Conservation (phyloP, 805 yeast species). For the Candida tibetensis region DNA sequence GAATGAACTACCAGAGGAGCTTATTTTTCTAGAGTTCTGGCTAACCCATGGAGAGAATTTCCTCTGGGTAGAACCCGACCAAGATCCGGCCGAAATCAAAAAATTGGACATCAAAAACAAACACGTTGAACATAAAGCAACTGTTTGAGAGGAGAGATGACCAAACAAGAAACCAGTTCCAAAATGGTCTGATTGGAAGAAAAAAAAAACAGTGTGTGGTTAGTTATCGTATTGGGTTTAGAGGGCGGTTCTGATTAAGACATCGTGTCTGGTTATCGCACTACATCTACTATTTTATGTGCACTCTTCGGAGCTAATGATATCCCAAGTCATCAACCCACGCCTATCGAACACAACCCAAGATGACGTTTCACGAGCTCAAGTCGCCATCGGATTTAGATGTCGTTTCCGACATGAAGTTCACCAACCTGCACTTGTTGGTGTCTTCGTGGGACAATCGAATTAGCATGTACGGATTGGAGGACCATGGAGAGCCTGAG, state of each 20-base stretch:
- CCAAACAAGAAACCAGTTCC: no score
- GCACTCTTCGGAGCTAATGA: no score
- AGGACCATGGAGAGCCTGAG: neutral
- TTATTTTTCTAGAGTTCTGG: conserved; percentile 37
- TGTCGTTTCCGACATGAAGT: conserved; percentile 41
- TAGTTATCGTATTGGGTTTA: no score
- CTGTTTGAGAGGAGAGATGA: no score
- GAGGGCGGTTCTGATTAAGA: no score
- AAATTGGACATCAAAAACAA: conserved; percentile 6
- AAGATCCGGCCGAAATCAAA: conserved; percentile 41
- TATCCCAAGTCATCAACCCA: no score
- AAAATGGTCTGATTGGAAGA: no score
- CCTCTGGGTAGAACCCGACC: conserved; percentile 46
- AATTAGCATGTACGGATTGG: conserved; percentile 12
- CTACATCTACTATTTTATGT: no score
- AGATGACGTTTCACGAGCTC: conserved; percentile 13
- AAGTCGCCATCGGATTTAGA: conserved; percentile 32
- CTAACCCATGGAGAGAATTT: conserved; percentile 33
- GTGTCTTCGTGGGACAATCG: conserved; percentile 60
- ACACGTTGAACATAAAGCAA: no score
- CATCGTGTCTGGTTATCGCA: no score
- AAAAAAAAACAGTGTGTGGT: no score
- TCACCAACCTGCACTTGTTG: conserved; percentile 41
- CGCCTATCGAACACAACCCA: no score
- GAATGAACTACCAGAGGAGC: conserved; percentile 35